Base-by-base conservation (phyloP, 768 basidiomycete genomes). In the Naganishia vaughanmartiniae region DNA sequence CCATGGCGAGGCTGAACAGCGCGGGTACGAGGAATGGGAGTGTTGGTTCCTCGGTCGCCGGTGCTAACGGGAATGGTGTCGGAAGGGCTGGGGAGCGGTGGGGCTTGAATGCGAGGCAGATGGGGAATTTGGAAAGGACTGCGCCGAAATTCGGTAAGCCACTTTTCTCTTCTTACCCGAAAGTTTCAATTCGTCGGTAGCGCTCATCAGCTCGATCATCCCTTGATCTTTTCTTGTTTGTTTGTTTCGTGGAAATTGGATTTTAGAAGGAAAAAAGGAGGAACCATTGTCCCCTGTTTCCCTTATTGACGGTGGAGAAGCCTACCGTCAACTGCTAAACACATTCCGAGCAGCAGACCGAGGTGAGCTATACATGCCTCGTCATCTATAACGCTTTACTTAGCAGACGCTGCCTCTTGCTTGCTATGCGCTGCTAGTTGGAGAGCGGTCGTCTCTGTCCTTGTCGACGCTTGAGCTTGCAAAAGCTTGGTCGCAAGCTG, bases 61-160 rank as follows among this genome's bases (percentile, higher is more conserved):
- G 30, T 21, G 15, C 6, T 12, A 17, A 26, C 1, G 39, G 42
- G 4, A 42, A 7, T 4, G 34, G 34, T 3, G 56, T 34, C 19
- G 14, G 17, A n/a, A 6, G 34, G 9, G 54, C 9, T 30, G 9
- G 56, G 26, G 24, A 63, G 14, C 24, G 60, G 12, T 46, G 60
- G 60, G 60, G 60, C 1, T 28, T 63, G 60, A 63, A 28, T 63
- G 60, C 26, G 39, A 63, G 42, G 42, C 60, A 63, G 60, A 14
- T 26, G 39, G 60, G 26, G 60, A 63, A 30, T 42, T 26, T 63
- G 21, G 60, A 63, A 30, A n/a, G 28, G 24, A 45, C 28, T 14
- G 57, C 42, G 9, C 57, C 57, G 12, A 42, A 30, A 30, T 63
- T 63, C 42, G 36, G 60, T 63, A 45, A 63, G 60, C 33, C n/a